Conservation (phyloP, 1,284 basidiomycete species). For the Cutaneotrichosporon cyanovorans region DNA sequence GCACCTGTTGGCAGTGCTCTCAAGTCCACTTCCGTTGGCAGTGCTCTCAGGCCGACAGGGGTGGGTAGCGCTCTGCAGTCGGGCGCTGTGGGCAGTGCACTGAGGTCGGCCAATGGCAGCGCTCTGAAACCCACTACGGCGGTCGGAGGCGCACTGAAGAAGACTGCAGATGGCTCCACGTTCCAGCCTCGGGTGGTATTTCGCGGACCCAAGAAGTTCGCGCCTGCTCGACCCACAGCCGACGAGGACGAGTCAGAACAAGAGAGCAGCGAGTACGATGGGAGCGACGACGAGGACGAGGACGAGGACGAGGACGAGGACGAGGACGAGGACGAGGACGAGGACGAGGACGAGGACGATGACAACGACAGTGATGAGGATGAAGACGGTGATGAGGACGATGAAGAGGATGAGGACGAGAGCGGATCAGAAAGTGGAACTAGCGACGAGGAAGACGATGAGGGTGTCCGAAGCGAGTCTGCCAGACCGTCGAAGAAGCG, state of each 20-base stretch:
- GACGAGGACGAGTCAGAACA: background rate
- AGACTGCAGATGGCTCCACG: constrained; percentile 17
- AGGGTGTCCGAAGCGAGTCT: constrained; percentile 19
- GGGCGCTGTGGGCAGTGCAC: too few relatives aligned
- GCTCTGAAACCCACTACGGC: constrained; percentile 7
- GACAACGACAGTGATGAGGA: constrained; percentile 19
- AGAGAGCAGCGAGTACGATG: background rate
- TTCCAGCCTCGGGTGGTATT: constrained; percentile 31
- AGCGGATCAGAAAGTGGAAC: constrained; percentile 6
- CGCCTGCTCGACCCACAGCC: constrained; percentile 9
- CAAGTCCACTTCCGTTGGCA: background rate
- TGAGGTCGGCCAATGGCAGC: background rate
- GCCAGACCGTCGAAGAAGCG: constrained; percentile 29
- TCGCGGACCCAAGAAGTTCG: constrained; percentile 20
- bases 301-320: constrained; percentile 16
- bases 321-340: constrained; percentile 19
- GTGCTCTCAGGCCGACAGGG: background rate
- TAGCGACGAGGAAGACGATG: constrained; percentile 13
- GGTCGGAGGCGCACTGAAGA: constrained; percentile 5
- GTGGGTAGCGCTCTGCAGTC: constrained; percentile 4
- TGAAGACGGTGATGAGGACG: constrained; percentile 20
- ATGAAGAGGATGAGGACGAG: constrained; percentile 18
- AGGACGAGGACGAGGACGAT: constrained; percentile 15
- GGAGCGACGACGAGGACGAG: constrained; percentile 6
- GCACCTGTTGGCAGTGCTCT: constrained; percentile 1